phyloP scores from a whole-genome alignment of 179 eudicot genomes.

The Patellifolia procumbens region DNA sequence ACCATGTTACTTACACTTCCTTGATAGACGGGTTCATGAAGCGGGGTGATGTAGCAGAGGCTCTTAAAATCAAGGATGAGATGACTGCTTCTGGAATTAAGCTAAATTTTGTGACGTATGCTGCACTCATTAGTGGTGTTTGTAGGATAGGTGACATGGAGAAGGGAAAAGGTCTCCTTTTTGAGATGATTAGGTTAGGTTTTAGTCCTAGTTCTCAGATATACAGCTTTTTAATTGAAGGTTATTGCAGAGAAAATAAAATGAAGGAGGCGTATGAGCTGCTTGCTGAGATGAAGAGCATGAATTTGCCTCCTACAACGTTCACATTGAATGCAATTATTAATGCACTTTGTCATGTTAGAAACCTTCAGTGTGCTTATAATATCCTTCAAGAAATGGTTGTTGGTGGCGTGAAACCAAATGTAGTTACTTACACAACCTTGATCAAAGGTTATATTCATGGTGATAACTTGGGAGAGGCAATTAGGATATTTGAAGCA shows the following conservation, averaged over 20 bases:
- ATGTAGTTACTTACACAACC: conserved; percentile 56
- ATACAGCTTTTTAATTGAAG: conserved; percentile 59
- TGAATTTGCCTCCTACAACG: conserved; percentile 52
- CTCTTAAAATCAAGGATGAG: conserved; percentile 57
- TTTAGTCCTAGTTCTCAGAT: conserved; percentile 54
- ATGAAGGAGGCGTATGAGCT: conserved; percentile 57
- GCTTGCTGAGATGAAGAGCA: conserved; percentile 60
- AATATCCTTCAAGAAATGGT: conserved; percentile 45
- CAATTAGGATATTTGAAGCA: conserved; percentile 45
- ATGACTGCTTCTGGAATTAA: conserved; percentile 52
- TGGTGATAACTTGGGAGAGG: conserved; percentile 51
- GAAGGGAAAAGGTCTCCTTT: conserved; percentile 47
- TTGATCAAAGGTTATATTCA: conserved; percentile 52
- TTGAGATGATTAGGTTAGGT: conserved; percentile 61
- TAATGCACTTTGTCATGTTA: conserved; percentile 48
- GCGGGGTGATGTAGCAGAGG: conserved; percentile 60
- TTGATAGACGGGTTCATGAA: conserved; percentile 84
- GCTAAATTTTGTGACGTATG: conserved; percentile 56
- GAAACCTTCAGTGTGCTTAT: conserved; percentile 52
- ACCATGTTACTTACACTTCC: conserved; percentile 55
- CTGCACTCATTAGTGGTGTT: conserved; percentile 55
- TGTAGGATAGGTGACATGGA: conserved; percentile 59
- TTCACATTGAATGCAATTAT: conserved; percentile 54
- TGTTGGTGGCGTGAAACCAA: conserved; percentile 53
- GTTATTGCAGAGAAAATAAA: conserved; percentile 44